phyloP scores from a whole-genome alignment of 768 basidiomycete species.

The Tylopilus intermedius region DNA sequence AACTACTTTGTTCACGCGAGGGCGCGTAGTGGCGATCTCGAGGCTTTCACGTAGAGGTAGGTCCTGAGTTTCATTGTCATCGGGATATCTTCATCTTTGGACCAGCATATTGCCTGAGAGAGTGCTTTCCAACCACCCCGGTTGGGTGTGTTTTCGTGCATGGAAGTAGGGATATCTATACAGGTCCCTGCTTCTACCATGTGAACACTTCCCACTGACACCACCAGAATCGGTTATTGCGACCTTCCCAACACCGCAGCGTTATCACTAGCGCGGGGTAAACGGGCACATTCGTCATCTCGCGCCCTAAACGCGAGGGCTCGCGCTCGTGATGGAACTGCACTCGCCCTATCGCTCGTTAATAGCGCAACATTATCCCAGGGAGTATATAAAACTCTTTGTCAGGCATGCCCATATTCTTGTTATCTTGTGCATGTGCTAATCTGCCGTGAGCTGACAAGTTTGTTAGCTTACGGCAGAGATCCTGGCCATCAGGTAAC shows the following conservation, averaged over 20 bases:
- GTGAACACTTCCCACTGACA: slow-evolving; percentile 2
- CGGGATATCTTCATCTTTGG: not conserved
- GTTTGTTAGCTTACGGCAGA: not conserved
- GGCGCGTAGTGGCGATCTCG: not conserved
- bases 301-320: not conserved
- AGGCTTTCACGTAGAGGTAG: not conserved
- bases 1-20: not conserved
- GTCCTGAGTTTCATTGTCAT: not conserved
- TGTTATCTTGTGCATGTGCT: slow-evolving; percentile 11
- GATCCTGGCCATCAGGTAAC: not conserved
- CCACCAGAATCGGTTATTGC: not conserved
- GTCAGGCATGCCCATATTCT: slow-evolving; percentile 13
- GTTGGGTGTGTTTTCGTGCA: not conserved
- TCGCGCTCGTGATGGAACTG: not conserved
- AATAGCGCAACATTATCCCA: not conserved
- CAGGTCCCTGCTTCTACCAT: not conserved
- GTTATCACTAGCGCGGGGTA: not conserved
- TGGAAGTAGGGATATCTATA: not conserved
- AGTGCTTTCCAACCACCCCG: not conserved
- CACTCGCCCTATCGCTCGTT: slow-evolving; percentile 3
- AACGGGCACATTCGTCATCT: not conserved
- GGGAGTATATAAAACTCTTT: not conserved
- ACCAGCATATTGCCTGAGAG: not conserved
- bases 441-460: not conserved
- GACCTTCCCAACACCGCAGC: not conserved